Evolutionary conservation across 176 grass and related monocot genomes (phyloP), one percentile per base, ranked within the genome.

Genomic region (Poa pratensis): DNA sequence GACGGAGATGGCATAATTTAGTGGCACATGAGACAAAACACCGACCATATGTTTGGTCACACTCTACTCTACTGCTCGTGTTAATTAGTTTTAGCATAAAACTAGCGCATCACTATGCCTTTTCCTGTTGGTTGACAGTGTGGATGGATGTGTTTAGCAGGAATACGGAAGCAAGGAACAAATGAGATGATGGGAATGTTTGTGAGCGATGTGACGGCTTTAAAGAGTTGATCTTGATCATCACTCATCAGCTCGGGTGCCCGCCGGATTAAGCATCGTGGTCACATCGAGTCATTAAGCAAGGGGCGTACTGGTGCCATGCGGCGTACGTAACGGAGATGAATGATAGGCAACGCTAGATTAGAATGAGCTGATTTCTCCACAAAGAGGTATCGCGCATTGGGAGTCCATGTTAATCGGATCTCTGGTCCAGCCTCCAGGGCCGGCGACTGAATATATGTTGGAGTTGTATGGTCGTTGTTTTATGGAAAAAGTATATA

Each of bases 1-100:
- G 83, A 72, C 83, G 83, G 63, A 90, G 88, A 54, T 23, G 83
- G 63, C 72, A 43, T 77, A 63, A 48, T 86, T 89, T 82, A 90
- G 66, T 35, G 42, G 30, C 13, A 15, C 24, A 48, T 62, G 9
- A 30, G 77, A 49, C 24, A 49, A 80, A 45, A 10, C 72, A 22
- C 78, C 53, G 83, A 72, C 52, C 88, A 71, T n/a, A n/a, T n/a
- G 77, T 57, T 76, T 12, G 87, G 46, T 32, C 23, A 43, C 57
- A 37, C 19, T 67, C 27, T 67, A 8, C 60, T 10, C 39, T 42
- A 42, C 40, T 42, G 43, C 9, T 80, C 0, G 63, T 34, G 4
- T 14, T 43, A 14, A 70, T 70, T 42, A 66, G 3, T 62, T n/a
- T 35, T 30, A 66, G 61, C 12, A 18, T 17, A 3, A 9, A 0